Base-by-base conservation (phyloP, 352 stramenopile species). In the Globisporangium canariense region DNA sequence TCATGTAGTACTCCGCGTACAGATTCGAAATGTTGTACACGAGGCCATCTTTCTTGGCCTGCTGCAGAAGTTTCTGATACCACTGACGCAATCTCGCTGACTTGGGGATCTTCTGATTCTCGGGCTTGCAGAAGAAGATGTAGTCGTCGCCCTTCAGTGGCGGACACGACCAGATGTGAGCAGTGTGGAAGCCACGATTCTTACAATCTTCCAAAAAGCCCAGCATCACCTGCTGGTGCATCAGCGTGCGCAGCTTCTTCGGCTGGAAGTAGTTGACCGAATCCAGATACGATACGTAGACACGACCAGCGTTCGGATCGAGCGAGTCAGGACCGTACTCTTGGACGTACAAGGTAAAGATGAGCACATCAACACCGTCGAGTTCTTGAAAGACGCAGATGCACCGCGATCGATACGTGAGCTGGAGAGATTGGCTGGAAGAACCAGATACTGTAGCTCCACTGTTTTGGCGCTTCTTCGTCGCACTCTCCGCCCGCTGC, bases 301-400 rank as follows among this genome's bases (percentile, higher is more conserved):
- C 85, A 55, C 85, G 81, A 0, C 88, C 84, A 50, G 80, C 81
- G 56, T 96, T 96, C 1, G 88, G 86, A 2, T 79, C 62, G 4
- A 93, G 67, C 30, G 82, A 91, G 46, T 90, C 74, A 0, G 84
- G 81, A 0, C 83, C 82, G 61, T 94, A 96, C 56, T 96, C 89
- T 73, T 96, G 87, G 8, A 96, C 87, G 62, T 96, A 96, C 45
- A 96, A 61, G 51, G 88, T 93, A 64, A 96, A 96, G 51, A 96
- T 92, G 14, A 94, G 62, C 6, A 96, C 88, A 70, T 96, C 89
- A 4, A 94, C 85, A 20, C 89, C 87, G 60, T 96, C 86, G 30
- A 94, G 74, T 64, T 94, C 85, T 74, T 97, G 89, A 60, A 97
- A 97, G 25, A 97, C 86, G 41, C 84, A 95, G 62, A 97, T 95